Base-by-base conservation (phyloP, 768 basidiomycete genomes). In the Kwoniella newhampshirensis region DNA sequence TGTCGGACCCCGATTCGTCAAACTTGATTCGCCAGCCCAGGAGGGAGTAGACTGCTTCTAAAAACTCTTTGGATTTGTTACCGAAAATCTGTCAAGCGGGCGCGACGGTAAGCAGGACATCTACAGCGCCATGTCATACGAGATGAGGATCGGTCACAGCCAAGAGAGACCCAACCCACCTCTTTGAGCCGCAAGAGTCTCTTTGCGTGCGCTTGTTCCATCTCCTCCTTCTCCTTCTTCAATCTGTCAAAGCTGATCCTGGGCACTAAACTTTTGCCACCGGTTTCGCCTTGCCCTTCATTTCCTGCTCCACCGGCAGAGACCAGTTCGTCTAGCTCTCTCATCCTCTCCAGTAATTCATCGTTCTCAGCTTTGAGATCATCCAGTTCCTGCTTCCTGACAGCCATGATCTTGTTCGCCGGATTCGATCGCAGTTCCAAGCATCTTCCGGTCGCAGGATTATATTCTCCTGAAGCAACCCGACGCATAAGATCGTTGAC, bases 11-110 rank as follows among this genome's bases (percentile, higher is more conserved):
- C 48, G 90, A 91, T 15, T 87, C 88, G 70, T 89, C 89, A 73
- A 97, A 96, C 1, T 87, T 86, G 47, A 97, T 83, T 67, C 94
- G 91, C 71, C 91, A 86, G 5, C 93, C 94, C 0, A 97, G 82
- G 46, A 98, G 87, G 0, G 88, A 86, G 3, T 87, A 86, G 57
- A 97, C 87, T 5, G 91, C 86, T 71, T 93, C 89, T 36, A 89
- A 84, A 80, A 98, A 94, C 70, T 97, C 92, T 57, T 87, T 83
- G 8, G 86, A 86, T 75, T 96, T 97, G 30, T 85, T 84, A 0
- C 81, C 78, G 77, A 90, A 96, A 4, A 93, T 84, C 88, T 91
- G 71, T n/a, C n/a, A n/a, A 1, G 0, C n/a, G 12, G 23, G 18
- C 17, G 9, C 25, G 47, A 37, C 15, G 27, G 20, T 4, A 21